Percentiles rank a stretch among this genome's conserved stretches.
Evolutionary conservation across 139 green algal genomes (phyloP).

Genomic region (Mesostigma viride): DNA sequence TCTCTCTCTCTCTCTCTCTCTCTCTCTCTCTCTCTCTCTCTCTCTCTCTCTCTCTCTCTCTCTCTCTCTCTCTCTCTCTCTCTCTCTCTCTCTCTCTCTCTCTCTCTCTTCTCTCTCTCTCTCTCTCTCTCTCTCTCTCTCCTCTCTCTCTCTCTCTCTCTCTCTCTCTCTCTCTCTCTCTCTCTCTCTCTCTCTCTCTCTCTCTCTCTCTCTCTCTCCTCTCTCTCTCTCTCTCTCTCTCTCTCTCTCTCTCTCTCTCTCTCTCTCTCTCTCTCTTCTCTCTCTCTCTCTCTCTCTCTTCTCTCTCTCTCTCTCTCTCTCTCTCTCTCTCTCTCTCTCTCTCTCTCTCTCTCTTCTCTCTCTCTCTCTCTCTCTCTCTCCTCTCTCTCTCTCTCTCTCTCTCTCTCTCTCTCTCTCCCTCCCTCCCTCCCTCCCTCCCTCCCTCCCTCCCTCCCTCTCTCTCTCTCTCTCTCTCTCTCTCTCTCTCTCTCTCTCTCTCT

Average conservation of each 20-base stretch:
- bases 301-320: neutral
- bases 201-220: neutral
- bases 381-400: constrained; percentile 10
- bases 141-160: neutral
- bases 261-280: neutral
- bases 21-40: no score
- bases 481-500: neutral
- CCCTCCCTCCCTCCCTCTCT: neutral
- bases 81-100: neutral
- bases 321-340: neutral
- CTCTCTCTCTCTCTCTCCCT: no score
- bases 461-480: neutral
- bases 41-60: no score
- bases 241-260: neutral
- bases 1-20: no score
- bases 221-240: neutral
- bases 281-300: neutral
- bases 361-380: constrained; percentile 13
- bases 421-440: neutral
- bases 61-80: no score
- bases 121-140: neutral
- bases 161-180: neutral
- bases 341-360: constrained; percentile 6
- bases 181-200: neutral
- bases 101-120: neutral